These are phyloP conservation scores for Diaporthe helianthi DNA, from an alignment of 2,329 filamentous ascomycete species.

Conservation along the genomic window DNA sequence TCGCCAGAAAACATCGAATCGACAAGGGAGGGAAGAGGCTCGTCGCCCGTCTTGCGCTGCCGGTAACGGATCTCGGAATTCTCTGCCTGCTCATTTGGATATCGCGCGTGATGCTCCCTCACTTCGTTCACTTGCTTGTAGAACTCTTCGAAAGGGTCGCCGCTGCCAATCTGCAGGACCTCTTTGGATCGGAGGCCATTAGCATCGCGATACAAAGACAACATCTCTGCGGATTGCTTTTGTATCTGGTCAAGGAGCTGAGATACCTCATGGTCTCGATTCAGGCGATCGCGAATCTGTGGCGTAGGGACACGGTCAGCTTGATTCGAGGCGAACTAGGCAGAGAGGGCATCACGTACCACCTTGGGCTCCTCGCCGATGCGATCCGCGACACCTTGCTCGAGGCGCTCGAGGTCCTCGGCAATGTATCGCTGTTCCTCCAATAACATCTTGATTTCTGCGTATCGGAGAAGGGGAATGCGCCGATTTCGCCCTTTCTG, in stretches of 20 bases:
- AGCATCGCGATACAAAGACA: constrained; percentile 84
- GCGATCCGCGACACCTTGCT: constrained; percentile 91
- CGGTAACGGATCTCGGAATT: constrained; percentile 95
- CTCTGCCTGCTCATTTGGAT: constrained; percentile 93
- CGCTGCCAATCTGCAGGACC: constrained; percentile 81
- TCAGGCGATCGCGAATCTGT: constrained; percentile 86
- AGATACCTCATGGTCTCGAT: constrained; percentile 89
- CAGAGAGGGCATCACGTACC: constrained; percentile 53
- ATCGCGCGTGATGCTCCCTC: constrained; percentile 86
- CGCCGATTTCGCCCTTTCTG: not conserved
- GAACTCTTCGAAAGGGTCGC: constrained; percentile 90
- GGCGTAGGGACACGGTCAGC: constrained; percentile 38
- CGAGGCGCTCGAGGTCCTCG: constrained; percentile 94
- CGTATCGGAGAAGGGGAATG: not conserved
- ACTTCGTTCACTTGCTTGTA: constrained; percentile 83
- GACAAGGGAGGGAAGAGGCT: constrained; percentile 71
- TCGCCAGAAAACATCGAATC: constrained; percentile 96
- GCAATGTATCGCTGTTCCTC: constrained; percentile 95
- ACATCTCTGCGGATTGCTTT: constrained; percentile 79
- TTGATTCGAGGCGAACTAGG: not conserved
- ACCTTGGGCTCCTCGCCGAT: constrained; percentile 88
- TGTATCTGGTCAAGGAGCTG: constrained; percentile 89
- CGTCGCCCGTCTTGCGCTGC: constrained; percentile 67
- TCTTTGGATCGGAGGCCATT: constrained; percentile 77
- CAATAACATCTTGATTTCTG: constrained; percentile 69